These are phyloP conservation scores for Psilocybe mexicana DNA, from an alignment of 1,284 basidiomycete species.

Conservation along the genomic window DNA sequence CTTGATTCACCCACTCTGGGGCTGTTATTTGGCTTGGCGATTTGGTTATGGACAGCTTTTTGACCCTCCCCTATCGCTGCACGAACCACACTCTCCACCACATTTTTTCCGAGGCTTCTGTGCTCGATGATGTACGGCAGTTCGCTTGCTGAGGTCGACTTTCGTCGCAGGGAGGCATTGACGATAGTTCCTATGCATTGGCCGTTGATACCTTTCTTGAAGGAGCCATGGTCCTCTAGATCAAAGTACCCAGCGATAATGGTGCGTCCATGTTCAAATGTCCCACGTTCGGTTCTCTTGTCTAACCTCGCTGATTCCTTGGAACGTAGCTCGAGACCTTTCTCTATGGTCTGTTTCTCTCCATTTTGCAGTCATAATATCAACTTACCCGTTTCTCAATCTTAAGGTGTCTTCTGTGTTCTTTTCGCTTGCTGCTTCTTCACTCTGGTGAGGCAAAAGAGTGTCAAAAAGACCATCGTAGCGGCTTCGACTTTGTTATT, in stretches of 20 bases:
- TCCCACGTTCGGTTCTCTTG: not conserved
- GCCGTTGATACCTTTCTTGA: constrained; percentile 22
- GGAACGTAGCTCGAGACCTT: constrained; percentile 18
- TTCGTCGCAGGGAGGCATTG: constrained; percentile 6
- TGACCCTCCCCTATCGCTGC: constrained; percentile 3
- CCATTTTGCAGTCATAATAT: not conserved
- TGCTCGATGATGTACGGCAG: not conserved
- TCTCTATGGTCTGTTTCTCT: constrained; percentile 16
- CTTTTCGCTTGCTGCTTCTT: constrained; percentile 21
- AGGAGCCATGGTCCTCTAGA: constrained; percentile 23
- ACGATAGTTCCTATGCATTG: constrained; percentile 11
- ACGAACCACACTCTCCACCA: not conserved
- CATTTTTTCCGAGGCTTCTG: constrained; percentile 1
- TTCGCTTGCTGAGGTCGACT: constrained; percentile 3
- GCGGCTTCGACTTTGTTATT: constrained; percentile 14
- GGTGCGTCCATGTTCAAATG: constrained; percentile 9
- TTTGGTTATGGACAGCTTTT: not conserved
- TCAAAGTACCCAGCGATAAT: constrained; percentile 22
- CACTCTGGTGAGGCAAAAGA: constrained; percentile 14
- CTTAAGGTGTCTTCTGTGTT: constrained; percentile 24
- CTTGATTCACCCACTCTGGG: constrained; percentile 7
- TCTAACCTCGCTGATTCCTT: not conserved
- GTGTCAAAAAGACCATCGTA: constrained; percentile 7
- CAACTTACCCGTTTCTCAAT: constrained; percentile 1
- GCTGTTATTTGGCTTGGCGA: constrained; percentile 20